Percentiles rank a stretch among this genome's conserved stretches.
These are phyloP conservation scores for Botrytis galanthina DNA, from an alignment of 2,329 filamentous ascomycete genomes.

Conservation along the genomic window DNA sequence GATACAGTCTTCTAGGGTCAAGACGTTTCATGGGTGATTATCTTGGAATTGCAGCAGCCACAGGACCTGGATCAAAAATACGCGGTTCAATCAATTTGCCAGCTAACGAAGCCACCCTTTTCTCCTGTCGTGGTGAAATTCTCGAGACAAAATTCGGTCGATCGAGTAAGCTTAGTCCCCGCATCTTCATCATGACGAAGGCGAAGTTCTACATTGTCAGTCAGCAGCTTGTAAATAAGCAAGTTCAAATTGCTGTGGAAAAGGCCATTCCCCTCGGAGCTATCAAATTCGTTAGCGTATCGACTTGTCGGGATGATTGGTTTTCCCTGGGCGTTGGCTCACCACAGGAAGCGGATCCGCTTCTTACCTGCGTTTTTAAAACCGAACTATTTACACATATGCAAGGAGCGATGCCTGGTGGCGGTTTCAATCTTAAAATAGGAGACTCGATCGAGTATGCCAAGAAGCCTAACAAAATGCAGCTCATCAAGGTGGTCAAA, in stretches of 20 bases:
- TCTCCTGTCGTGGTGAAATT: conserved; percentile 88
- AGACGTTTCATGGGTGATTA: conserved; percentile 95
- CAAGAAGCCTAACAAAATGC: conserved; percentile 94
- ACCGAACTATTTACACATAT: conserved; percentile 96
- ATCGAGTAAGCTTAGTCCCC: conserved; percentile 88
- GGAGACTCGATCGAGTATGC: conserved; percentile 88
- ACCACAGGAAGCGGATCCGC: conserved; percentile 86
- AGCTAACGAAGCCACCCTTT: conserved; percentile 72
- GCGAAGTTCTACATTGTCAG: conserved; percentile 87
- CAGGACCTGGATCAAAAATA: conserved; percentile 77
- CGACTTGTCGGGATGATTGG: conserved; percentile 89
- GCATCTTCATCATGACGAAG: conserved; percentile 79
- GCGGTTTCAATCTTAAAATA: conserved; percentile 78
- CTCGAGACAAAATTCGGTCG: conserved; percentile 93
- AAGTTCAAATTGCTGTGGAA: conserved; percentile 78
- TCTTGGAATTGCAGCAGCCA: conserved; percentile 77
- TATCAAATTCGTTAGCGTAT: conserved; percentile 83
- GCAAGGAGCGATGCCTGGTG: conserved; percentile 68
- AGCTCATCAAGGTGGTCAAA: conserved; percentile 84
- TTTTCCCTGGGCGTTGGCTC: conserved; percentile 91
- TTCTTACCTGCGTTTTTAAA: conserved; percentile 91
- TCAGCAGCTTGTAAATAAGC: conserved; percentile 77
- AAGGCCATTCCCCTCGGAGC: conserved; percentile 78
- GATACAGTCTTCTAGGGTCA: conserved; percentile 88
- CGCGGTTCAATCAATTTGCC: conserved; percentile 70